A percentile compares a stretch with the other conserved stretches of the same genome.
These are phyloP conservation scores for Botryotinia narcissicola DNA, from an alignment of 2,329 filamentous ascomycete genomes.

Conservation along the genomic window DNA sequence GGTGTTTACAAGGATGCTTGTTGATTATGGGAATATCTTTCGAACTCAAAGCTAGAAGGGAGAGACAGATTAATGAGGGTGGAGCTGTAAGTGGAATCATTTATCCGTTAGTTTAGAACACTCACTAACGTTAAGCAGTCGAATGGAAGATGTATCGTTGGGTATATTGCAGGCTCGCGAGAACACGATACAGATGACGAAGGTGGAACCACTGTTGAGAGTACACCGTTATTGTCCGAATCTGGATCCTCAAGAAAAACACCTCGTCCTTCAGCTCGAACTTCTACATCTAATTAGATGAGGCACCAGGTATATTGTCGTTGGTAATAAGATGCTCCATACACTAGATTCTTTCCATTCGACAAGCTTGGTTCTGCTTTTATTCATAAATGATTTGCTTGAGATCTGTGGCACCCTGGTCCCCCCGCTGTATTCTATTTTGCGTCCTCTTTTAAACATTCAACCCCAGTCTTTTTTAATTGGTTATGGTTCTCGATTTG, in stretches of 20 bases:
- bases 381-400: background rate
- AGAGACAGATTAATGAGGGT: conserved; percentile 21
- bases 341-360: background rate
- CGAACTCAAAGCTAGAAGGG: conserved; percentile 46
- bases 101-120: background rate
- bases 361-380: background rate
- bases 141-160: conserved; percentile 22
- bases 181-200: conserved; percentile 26
- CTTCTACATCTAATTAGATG: conserved; percentile 10
- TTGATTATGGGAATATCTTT: conserved; percentile 80
- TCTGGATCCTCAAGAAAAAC: conserved; percentile 11
- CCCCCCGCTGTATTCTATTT: background rate
- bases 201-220: conserved; percentile 23
- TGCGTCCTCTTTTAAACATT: background rate
- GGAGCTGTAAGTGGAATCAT: conserved; percentile 22
- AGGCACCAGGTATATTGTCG: too few species aligned
- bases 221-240: conserved; percentile 18
- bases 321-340: background rate
- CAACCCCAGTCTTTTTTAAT: background rate
- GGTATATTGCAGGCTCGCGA: conserved; percentile 22
- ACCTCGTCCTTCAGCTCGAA: background rate
- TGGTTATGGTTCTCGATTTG: background rate
- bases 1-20: conserved; percentile 76
- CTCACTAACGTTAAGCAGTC: conserved; percentile 21
- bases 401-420: background rate